Base-by-base conservation (phyloP, 2,329 filamentous ascomycete species). In the Calonectria pteridis region DNA sequence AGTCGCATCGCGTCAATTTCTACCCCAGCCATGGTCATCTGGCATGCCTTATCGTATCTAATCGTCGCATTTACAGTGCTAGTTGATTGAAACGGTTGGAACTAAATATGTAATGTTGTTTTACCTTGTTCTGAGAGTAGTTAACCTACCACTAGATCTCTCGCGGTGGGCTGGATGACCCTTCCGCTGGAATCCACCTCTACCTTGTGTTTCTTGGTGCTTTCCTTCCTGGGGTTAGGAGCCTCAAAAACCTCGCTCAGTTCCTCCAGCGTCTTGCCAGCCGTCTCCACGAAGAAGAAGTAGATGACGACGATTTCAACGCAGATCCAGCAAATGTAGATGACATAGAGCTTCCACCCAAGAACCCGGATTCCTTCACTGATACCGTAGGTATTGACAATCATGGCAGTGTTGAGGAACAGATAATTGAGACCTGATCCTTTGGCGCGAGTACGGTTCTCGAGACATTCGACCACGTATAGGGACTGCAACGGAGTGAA, bases 271-370 rank as follows among this genome's bases (percentile, higher is more conserved):
- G 76, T 78, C 7, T 71, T 68, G 16, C 77, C 80, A 67, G 79
- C 80, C 6, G 82, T 83, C 74, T 83, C 82, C 1, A 79, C 78
- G 58, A 79, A 82, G 53, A 84, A 82, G 73, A 86, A 84, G 70
- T 84, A 87, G 23, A 85, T 80, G 43, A 84, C 50, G 4, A 77
- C 66, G 28, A 84, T 62, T 49, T 77, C 73, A 31, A 76, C 49
- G 49, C 81, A 73, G 28, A 82, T 72, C 26, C 76, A 77, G 35
- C 84, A 63, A 69, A 84, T 82, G 14, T 83, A 86, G 26, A 86
- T 79, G 46, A 83, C 77, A 64, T 85, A 86, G 71, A 85, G 85
- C 35, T 79, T 82, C 82, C 84, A 87, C 0, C 73, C 77, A 50
- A 87, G 82, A 6, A 62, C 49, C n/a, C 49, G 31, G 23, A 73